Evolutionary conservation across 1,139 yeast genomes (phyloP).

Genomic region (Blastobotrys aristatus): DNA sequence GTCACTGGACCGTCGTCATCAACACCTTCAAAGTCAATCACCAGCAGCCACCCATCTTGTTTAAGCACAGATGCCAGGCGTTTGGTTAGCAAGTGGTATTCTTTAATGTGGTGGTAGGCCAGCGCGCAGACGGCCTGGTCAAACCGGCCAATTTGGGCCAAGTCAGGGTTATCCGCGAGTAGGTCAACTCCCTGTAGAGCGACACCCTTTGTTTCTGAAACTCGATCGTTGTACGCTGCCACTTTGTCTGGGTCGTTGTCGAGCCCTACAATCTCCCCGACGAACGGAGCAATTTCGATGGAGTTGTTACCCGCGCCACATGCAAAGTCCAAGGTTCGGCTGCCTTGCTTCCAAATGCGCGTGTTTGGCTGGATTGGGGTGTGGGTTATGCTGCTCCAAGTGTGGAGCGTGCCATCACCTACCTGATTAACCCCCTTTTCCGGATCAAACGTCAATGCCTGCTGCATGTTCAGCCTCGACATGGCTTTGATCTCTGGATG

Average conservation of each 20-base stretch:
- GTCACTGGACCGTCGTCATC: not conserved
- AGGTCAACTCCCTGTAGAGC: not conserved
- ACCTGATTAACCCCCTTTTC: slow-evolving; percentile 3
- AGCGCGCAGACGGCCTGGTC: slow-evolving; percentile 28
- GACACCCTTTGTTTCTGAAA: not conserved
- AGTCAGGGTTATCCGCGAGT: not conserved
- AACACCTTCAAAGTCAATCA: slow-evolving; percentile 22
- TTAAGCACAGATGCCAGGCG: slow-evolving; percentile 20
- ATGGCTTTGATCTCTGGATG: slow-evolving; percentile 3
- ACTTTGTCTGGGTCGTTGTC: slow-evolving; percentile 29
- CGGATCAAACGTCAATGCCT: slow-evolving; percentile 3
- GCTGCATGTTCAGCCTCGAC: not conserved
- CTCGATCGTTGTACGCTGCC: not conserved
- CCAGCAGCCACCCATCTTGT: slow-evolving; percentile 26
- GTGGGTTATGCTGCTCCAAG: not conserved
- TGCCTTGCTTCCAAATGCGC: not conserved
- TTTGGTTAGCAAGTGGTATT: slow-evolving; percentile 21
- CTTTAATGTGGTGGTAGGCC: slow-evolving; percentile 30
- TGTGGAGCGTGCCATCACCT: not conserved
- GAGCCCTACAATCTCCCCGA: slow-evolving; percentile 26
- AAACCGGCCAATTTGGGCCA: slow-evolving; percentile 14
- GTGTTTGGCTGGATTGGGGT: not conserved
- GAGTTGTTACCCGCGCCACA: slow-evolving; percentile 30
- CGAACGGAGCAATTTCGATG: slow-evolving; percentile 23
- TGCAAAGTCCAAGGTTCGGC: slow-evolving; percentile 29